Evolutionary conservation across 1,139 yeast genomes (phyloP).

Genomic region (Candida smagusa): DNA sequence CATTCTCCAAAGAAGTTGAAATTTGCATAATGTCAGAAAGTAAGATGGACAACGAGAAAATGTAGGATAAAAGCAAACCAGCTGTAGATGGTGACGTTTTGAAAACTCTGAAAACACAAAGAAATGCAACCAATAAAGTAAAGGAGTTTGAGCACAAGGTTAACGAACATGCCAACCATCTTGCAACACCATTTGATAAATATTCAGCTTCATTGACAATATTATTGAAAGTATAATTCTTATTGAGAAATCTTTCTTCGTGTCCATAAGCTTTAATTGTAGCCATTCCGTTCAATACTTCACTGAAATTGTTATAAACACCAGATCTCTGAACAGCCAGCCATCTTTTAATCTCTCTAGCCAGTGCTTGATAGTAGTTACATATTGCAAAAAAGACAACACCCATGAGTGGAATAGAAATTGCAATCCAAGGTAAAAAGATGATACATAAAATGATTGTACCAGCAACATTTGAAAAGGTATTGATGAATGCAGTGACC

Average conservation of each 20-base stretch:
- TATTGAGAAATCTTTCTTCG: conserved; percentile 47
- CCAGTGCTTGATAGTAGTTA: conserved; percentile 63
- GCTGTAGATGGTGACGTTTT: conserved; percentile 61
- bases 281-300: conserved; percentile 67
- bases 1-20: conserved; percentile 71
- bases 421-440: conserved; percentile 61
- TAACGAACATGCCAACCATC: conserved; percentile 72
- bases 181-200: conserved; percentile 63
- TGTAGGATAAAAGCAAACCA: conserved; percentile 67
- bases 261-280: conserved; percentile 64
- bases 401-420: conserved; percentile 43
- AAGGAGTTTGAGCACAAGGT: conserved; percentile 41
- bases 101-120: conserved; percentile 65
- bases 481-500: conserved; percentile 47
- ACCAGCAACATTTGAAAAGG: conserved; percentile 56
- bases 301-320: conserved; percentile 76
- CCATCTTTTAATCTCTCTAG: conserved; percentile 75
- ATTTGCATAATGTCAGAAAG: conserved; percentile 50
- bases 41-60: conserved; percentile 47
- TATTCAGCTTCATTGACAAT: conserved; percentile 71
- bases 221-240: conserved; percentile 51
- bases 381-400: conserved; percentile 35
- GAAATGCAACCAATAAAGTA: conserved; percentile 49
- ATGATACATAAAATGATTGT: conserved; percentile 64
- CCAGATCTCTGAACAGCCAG: conserved; percentile 76